phyloP scores from a whole-genome alignment of 2,329 filamentous ascomycete species.

The Alternaria sp. region DNA sequence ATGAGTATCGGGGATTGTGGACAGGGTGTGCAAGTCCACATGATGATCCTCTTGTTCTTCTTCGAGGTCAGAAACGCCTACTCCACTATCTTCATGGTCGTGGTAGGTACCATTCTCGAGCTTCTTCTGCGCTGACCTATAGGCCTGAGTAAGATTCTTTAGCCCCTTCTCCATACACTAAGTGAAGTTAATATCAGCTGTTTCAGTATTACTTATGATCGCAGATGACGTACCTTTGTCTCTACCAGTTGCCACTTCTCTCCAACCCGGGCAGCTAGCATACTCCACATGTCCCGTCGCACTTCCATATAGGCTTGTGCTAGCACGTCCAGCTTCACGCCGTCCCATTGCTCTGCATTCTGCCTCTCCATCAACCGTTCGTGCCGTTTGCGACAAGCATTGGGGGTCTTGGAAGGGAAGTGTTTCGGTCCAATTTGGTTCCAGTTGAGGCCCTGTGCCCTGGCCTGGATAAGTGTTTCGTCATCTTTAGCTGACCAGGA shows the following conservation, averaged over 20 bases:
- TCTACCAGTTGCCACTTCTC: conserved; percentile 75
- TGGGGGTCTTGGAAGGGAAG: conserved; percentile 79
- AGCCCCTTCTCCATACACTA: conserved; percentile 86
- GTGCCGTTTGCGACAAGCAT: conserved; percentile 89
- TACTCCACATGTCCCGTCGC: conserved; percentile 82
- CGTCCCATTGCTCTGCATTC: conserved; percentile 81
- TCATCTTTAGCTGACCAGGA: conserved; percentile 79
- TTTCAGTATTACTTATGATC: background rate
- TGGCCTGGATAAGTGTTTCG: conserved; percentile 73
- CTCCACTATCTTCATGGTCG: conserved; percentile 73
- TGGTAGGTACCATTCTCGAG: conserved; percentile 59
- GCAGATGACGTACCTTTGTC: conserved; percentile 69
- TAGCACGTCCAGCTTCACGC: conserved; percentile 75
- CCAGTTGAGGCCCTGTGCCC: conserved; percentile 83
- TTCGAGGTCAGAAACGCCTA: conserved; percentile 65
- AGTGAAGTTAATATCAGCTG: conserved; percentile 20
- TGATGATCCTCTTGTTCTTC: conserved; percentile 51
- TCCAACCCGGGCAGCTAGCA: conserved; percentile 69
- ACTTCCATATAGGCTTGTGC: conserved; percentile 81
- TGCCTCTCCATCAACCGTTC: conserved; percentile 81
- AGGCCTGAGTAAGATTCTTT: conserved; percentile 78
- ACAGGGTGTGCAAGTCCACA: conserved; percentile 35
- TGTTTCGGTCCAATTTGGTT: conserved; percentile 77
- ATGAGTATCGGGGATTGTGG: conserved; percentile 33
- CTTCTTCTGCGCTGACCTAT: conserved; percentile 72